Evolutionary conservation across 2,329 filamentous ascomycete genomes (phyloP).

Genomic region (Hypoxylon sp.): DNA sequence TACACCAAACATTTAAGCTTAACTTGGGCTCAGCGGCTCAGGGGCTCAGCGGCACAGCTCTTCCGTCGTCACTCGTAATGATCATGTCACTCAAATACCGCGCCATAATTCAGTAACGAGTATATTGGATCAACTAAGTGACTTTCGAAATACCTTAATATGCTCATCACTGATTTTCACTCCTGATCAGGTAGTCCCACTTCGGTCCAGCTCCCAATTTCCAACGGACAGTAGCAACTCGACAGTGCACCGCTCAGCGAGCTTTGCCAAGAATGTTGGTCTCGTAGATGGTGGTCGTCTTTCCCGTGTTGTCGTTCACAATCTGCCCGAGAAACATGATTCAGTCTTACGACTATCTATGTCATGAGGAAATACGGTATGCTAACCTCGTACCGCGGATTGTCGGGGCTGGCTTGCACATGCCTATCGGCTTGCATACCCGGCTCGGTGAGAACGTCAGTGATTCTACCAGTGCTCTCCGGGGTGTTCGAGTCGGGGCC

Average conservation of each 20-base stretch:
- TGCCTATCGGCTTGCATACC: conserved; percentile 34
- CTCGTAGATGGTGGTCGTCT: conserved; percentile 35
- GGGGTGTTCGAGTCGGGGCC: conserved; percentile 34
- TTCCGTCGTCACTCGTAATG: background rate
- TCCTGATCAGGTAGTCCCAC: background rate
- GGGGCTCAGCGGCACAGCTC: background rate
- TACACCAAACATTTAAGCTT: no score
- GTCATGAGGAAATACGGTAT: no score
- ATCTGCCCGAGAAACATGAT: conserved; percentile 21
- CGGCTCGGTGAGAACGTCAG: conserved; percentile 38
- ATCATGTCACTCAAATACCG: background rate
- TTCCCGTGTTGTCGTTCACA: conserved; percentile 40
- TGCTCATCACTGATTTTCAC: conserved; percentile 8
- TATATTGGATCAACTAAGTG: background rate
- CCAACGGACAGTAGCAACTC: background rate
- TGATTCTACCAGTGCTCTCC: conserved; percentile 33
- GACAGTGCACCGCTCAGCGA: background rate
- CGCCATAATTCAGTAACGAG: background rate
- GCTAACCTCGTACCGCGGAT: conserved; percentile 39
- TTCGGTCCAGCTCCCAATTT: background rate
- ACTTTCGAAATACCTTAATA: background rate
- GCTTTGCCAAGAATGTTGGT: conserved; percentile 33
- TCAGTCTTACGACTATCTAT: no score
- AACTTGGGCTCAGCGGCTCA: background rate
- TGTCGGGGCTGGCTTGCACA: conserved; percentile 32